These are phyloP conservation scores for Xylaria telfairii DNA, from an alignment of 495 filamentous ascomycete genomes.

Conservation along the genomic window DNA sequence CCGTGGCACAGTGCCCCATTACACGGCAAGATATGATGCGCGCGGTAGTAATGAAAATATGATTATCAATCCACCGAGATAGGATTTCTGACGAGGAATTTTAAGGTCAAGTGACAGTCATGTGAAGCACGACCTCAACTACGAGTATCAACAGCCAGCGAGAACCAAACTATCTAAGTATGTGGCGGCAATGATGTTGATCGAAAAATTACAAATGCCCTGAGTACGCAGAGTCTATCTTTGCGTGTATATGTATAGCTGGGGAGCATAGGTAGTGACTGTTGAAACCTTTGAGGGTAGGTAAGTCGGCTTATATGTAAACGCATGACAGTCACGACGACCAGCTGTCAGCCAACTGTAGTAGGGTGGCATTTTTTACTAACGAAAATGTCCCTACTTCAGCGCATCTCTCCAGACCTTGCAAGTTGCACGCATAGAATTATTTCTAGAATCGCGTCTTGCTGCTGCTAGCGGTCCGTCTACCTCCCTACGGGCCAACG, in stretches of 20 bases:
- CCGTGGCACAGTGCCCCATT: neutral
- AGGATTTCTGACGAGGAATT: neutral
- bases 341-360: constrained; percentile 1
- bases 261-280: neutral
- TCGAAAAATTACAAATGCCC: neutral
- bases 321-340: too few species aligned
- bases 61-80: neutral
- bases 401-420: neutral
- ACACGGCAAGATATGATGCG: neutral
- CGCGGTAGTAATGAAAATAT: neutral
- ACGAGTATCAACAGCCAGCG: neutral
- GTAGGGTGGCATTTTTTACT: neutral
- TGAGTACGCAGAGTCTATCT: neutral
- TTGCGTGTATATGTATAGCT: neutral
- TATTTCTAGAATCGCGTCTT: neutral
- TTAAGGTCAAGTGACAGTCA: constrained; percentile 4
- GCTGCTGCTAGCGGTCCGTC: neutral
- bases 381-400: too few species aligned
- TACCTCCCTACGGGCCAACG: constrained; percentile 3
- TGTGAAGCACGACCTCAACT: neutral
- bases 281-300: neutral
- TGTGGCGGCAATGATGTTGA: neutral
- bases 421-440: neutral
- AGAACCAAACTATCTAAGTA: neutral
- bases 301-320: neutral